phyloP scores from a whole-genome alignment of 306 rosid genomes.

The Benincasa hispida region DNA sequence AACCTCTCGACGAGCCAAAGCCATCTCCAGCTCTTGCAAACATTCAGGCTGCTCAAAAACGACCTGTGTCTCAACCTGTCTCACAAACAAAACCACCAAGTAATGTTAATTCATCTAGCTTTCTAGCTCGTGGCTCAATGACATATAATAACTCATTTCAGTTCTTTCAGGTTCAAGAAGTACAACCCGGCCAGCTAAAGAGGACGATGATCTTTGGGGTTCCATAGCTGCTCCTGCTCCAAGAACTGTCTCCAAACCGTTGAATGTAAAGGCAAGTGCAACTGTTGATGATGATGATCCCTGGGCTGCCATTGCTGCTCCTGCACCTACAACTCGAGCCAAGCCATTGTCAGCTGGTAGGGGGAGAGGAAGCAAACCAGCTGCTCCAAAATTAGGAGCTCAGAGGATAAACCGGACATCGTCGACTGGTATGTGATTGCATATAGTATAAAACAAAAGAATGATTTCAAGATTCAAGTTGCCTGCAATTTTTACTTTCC shows the following conservation, averaged over 20 bases:
- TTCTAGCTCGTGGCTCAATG: neutral
- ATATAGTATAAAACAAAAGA: neutral
- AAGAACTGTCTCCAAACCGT: conserved; percentile 37
- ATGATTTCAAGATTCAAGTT: neutral
- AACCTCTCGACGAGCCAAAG: conserved; percentile 70
- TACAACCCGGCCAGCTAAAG: conserved; percentile 34
- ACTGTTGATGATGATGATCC: conserved; percentile 63
- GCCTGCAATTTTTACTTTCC: neutral
- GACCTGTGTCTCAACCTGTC: conserved; percentile 60
- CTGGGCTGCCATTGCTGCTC: conserved; percentile 98
- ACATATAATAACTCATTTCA: neutral
- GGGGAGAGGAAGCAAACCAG: conserved; percentile 69
- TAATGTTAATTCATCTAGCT: conserved; percentile 18
- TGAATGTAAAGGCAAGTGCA: conserved; percentile 33
- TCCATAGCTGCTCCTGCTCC: conserved; percentile 96
- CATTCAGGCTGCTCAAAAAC: conserved; percentile 94
- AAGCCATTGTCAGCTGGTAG: conserved; percentile 57
- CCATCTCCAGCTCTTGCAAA: conserved; percentile 66
- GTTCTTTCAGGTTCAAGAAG: conserved; percentile 35
- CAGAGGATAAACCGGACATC: conserved; percentile 80
- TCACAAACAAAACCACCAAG: conserved; percentile 66
- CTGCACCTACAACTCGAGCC: conserved; percentile 74
- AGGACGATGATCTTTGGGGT: conserved; percentile 83
- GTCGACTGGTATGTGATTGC: conserved; percentile 45
- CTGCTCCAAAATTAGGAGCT: conserved; percentile 78